These are phyloP conservation scores for Cafeteria roenbergensis DNA, from an alignment of 108 stramenopile genomes.

Conservation along the genomic window DNA sequence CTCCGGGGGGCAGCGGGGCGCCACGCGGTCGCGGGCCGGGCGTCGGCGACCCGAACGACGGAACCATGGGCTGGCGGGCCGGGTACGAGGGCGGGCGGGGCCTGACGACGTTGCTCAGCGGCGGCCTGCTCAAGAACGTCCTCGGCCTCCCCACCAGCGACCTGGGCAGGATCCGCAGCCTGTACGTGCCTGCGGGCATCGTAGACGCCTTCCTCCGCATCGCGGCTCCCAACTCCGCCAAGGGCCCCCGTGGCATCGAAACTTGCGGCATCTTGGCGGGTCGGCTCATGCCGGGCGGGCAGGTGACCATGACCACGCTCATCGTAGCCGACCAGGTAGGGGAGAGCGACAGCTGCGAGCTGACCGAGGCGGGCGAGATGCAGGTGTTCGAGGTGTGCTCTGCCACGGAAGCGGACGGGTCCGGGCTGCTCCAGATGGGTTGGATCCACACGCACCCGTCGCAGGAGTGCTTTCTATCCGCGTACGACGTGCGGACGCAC, in stretches of 20 bases:
- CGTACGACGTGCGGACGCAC: slow-evolving; percentile 29
- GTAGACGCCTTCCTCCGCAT: slow-evolving; percentile 20
- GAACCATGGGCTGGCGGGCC: neutral
- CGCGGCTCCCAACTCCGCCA: slow-evolving; percentile 20
- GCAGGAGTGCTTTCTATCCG: slow-evolving; percentile 24
- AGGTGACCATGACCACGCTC: slow-evolving; percentile 13
- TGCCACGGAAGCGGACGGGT: no score
- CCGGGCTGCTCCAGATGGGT: slow-evolving; percentile 21
- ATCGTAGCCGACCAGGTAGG: slow-evolving; percentile 27
- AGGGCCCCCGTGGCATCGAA: slow-evolving; percentile 24
- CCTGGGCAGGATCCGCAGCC: neutral
- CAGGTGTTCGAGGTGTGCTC: slow-evolving; percentile 23
- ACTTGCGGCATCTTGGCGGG: slow-evolving; percentile 33
- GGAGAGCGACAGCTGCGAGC: slow-evolving; percentile 6
- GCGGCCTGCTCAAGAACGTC: neutral
- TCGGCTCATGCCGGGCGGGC: neutral
- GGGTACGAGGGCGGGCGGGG: neutral
- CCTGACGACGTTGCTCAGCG: neutral
- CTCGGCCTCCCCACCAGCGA: neutral
- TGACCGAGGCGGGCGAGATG: slow-evolving; percentile 22
- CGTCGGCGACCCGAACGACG: no score
- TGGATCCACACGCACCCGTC: slow-evolving; percentile 31
- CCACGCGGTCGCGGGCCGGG: no score
- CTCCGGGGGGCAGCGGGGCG: no score
- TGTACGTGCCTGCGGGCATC: slow-evolving; percentile 15